These are phyloP conservation scores for Neltuma alba DNA, from an alignment of 306 rosid species.

Conservation along the genomic window DNA sequence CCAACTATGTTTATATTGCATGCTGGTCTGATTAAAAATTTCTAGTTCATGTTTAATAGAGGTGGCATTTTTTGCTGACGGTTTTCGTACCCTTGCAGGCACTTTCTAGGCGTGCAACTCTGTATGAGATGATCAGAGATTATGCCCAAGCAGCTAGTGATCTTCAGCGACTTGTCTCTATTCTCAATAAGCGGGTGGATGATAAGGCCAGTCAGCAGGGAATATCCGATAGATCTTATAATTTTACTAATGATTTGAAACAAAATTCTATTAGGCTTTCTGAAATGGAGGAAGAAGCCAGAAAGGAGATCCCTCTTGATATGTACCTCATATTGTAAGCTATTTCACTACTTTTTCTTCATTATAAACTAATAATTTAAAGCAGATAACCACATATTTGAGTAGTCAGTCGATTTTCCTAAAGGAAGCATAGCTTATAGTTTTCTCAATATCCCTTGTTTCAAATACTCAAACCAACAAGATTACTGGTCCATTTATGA, in stretches of 20 bases:
- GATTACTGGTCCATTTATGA: constrained; percentile 20
- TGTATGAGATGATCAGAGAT: constrained; percentile 87
- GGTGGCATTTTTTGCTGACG: constrained; percentile 15
- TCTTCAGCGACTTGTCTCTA: constrained; percentile 70
- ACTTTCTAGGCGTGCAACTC: constrained; percentile 84
- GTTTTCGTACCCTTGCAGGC: constrained; percentile 61
- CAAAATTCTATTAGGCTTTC: constrained; percentile 69
- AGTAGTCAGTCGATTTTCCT: constrained; percentile 10
- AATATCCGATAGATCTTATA: constrained; percentile 61
- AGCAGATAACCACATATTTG: constrained; percentile 7
- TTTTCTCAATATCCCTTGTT: constrained; percentile 26
- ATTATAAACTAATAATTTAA: constrained; percentile 28
- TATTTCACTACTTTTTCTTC: constrained; percentile 27
- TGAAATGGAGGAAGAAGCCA: constrained; percentile 84
- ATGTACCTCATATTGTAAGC: constrained; percentile 95
- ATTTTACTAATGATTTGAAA: constrained; percentile 71
- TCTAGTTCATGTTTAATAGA: background rate
- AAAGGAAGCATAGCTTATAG: constrained; percentile 5
- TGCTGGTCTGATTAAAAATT: constrained; percentile 23
- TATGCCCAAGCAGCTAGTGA: constrained; percentile 86
- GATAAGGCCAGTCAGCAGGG: constrained; percentile 57
- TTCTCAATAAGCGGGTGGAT: constrained; percentile 58
- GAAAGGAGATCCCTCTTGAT: constrained; percentile 84
- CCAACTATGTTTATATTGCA: constrained; percentile 6
- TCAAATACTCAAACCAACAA: constrained; percentile 6